Evolutionary conservation across 2,329 filamentous ascomycete species (phyloP), one percentile per base, ranked within the genome.

Genomic region (Colletotrichum tropicicola): DNA sequence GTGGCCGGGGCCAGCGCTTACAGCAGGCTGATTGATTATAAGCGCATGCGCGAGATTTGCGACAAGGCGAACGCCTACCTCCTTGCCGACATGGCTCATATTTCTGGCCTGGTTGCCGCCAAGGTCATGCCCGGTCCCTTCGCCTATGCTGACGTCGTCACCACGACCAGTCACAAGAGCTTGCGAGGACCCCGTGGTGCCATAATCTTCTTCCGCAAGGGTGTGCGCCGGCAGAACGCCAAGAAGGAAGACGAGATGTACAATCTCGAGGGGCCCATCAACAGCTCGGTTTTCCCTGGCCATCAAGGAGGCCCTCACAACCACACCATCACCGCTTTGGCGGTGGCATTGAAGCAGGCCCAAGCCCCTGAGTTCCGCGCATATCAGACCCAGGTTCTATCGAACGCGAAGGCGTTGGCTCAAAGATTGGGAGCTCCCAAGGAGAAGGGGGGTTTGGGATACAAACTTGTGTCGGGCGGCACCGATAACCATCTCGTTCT

Each of bases 291-390:
- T 67, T 99, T 99, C 85, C 96, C 96, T 15, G 96, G 96, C 60
- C 96, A 99, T 81, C 96, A 99, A 79, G 96, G 96, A 76, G 96
- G 96, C 23, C 96, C 96, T 57, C 96, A 99, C 83, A 99, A 99
- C 84, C 96, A 99, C 85, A 99, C 96, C 72, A 99, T 99, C 78
- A 97, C 96, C 35, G 96, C 96, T 45, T 86, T 99, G 27, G 90
- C 96, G 19, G 96, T 99, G 51, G 96, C 96, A 12, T 86, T 99
- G 65, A 97, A 97, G 83, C 96, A 99, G 81, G 93, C 93, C 3
- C 93, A 94, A 76, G 89, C 89, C 6, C 88, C 91, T 51, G 94
- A 97, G 75, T 99, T 99, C 85, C 92, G 91, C 77, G 86, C 92
- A 58, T 99, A 99, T 82, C 96, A 99, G 81, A 85, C 92, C 73